phyloP scores from a whole-genome alignment of 2,329 filamentous ascomycete genomes.

The Dothistroma pini region DNA sequence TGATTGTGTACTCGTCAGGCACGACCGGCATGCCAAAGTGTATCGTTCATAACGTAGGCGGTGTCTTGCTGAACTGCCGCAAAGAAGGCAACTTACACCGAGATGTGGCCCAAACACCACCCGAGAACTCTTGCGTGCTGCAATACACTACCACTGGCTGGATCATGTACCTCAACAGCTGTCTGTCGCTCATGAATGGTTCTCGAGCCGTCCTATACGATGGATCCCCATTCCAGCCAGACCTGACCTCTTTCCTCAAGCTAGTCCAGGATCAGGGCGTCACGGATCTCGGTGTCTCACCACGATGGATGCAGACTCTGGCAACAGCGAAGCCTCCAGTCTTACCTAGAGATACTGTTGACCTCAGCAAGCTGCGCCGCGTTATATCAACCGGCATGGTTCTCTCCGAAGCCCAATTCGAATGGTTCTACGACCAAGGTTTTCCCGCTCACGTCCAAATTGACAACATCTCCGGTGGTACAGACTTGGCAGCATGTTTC shows the following conservation, averaged over 20 bases:
- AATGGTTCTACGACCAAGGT: slow-evolving; percentile 72
- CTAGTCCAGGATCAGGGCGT: slow-evolving; percentile 61
- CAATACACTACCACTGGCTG: slow-evolving; percentile 69
- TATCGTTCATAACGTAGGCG: slow-evolving; percentile 74
- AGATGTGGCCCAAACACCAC: slow-evolving; percentile 37
- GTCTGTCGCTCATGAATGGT: slow-evolving; percentile 59
- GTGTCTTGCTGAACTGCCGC: slow-evolving; percentile 54
- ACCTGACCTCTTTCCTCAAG: slow-evolving; percentile 59
- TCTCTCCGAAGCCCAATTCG: slow-evolving; percentile 68
- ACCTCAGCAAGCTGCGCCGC: slow-evolving; percentile 58
- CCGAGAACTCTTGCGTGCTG: slow-evolving; percentile 41
- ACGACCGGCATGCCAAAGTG: slow-evolving; percentile 83
- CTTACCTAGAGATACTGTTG: slow-evolving; percentile 57
- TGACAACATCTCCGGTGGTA: slow-evolving; percentile 72
- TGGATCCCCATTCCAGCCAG: slow-evolving; percentile 73
- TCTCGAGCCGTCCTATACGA: slow-evolving; percentile 70
- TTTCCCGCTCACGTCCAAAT: slow-evolving; percentile 67
- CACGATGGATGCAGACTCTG: slow-evolving; percentile 72
- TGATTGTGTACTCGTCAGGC: slow-evolving; percentile 69
- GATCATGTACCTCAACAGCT: slow-evolving; percentile 77
- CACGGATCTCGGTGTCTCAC: slow-evolving; percentile 71
- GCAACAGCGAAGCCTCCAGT: slow-evolving; percentile 56
- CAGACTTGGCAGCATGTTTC: slow-evolving; percentile 68
- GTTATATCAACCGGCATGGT: slow-evolving; percentile 81
- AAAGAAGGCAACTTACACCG: slow-evolving; percentile 61